A percentile compares a stretch with the other conserved stretches of the same genome.
Conservation (phyloP, 2,329 filamentous ascomycete genomes). For the Aureobasidium sp. region DNA sequence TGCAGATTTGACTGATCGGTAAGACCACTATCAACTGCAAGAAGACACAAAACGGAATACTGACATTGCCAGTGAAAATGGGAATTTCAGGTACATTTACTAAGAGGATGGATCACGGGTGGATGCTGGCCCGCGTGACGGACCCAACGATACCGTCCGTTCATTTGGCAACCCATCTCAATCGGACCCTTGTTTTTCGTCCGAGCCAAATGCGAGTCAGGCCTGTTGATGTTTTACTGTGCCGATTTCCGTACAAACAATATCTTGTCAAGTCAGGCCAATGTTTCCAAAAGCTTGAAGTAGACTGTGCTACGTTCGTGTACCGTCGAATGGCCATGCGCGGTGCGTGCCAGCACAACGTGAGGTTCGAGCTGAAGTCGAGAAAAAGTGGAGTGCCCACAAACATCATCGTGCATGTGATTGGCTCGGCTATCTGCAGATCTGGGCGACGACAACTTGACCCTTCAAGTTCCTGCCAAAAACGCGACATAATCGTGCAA, state of each 20-base stretch:
- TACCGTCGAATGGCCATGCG: neutral
- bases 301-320: neutral
- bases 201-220: neutral
- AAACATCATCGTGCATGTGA: constrained; percentile 11
- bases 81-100: constrained; percentile 34
- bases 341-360: neutral
- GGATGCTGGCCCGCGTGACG: neutral
- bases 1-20: constrained; percentile 44
- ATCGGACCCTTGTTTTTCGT: neutral
- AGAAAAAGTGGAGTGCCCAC: constrained; percentile 11
- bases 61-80: constrained; percentile 32
- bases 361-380: constrained; percentile 10
- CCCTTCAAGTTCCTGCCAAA: neutral
- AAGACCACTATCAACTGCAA: neutral
- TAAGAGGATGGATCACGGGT: constrained; percentile 11
- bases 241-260: neutral
- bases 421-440: constrained; percentile 13
- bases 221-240: neutral
- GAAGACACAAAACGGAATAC: neutral
- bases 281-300: neutral
- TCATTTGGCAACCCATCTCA: neutral
- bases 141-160: neutral
- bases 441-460: constrained; percentile 12
- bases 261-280: neutral
- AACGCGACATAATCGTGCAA: constrained; percentile 9